Base-by-base conservation (phyloP, 1,284 basidiomycete species). In the Apiotrichum veenhuisii region DNA sequence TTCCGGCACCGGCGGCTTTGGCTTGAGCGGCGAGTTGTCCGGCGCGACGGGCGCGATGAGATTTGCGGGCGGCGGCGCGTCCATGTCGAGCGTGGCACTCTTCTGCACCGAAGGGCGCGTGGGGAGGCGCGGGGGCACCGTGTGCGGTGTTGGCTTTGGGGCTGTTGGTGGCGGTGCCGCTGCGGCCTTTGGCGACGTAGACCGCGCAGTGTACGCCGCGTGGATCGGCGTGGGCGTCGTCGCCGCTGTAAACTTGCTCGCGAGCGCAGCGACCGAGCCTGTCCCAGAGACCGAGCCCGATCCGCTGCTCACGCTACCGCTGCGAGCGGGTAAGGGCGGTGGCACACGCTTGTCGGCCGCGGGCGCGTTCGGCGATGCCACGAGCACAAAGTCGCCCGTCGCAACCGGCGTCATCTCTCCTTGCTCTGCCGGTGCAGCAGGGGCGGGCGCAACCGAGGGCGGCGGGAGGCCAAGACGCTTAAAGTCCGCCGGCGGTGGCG, bases 361-460 rank as follows among this genome's bases (percentile, higher is more conserved):
- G 8, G 40, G 40, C 5, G 20, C 40, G 12, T 43, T 50, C 2
- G 61, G 57, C 1, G 69, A 63, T 14, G 66, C 62, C 5, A 74
- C 65, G 14, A 74, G 46, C 17, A 74, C 67, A 48, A 67, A 74
- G 49, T 74, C 72, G 14, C 72, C 72, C 2, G 72, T 74, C 10
- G 66, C 65, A 0, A 66, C 59, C 0, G 72, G 71, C 9, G 70
- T 71, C 12, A 74, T 52, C 10, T 57, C 52, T 2, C 26, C 57
- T n/a, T 25, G 40, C 14, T 15, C 27, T 11, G n/a, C 38, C 41
- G 37, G 37, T 1, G 37, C 3, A 1, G 37, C 37, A 8, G 37
- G 15, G 4, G 37, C 17, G 37, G 17, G 4, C 7, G 37, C 17
- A n/a, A 2, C n/a, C 36, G 15, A 5, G 5, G 36, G 33, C 15